Conservation (phyloP, 2,329 filamentous ascomycete genomes). For the Saccharata proteae region DNA sequence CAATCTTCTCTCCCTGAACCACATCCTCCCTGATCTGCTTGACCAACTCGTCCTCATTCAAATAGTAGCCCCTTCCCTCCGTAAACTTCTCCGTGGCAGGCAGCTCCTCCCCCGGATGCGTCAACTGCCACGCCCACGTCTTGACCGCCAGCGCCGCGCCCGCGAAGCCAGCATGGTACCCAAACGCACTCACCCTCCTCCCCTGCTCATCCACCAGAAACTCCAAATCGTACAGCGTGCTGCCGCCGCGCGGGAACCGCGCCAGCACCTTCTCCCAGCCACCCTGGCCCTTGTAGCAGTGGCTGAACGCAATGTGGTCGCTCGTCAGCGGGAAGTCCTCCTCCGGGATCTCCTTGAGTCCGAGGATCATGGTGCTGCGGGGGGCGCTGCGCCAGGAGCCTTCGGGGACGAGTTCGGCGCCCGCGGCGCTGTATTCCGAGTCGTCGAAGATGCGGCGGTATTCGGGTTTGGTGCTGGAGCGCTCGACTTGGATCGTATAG, state of each 20-base stretch:
- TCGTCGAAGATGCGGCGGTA: slow-evolving; percentile 30
- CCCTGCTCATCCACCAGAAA: slow-evolving; percentile 67
- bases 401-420: slow-evolving; percentile 25
- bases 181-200: slow-evolving; percentile 59
- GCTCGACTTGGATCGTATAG: slow-evolving; percentile 28
- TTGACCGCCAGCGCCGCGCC: slow-evolving; percentile 40
- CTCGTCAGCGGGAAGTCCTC: slow-evolving; percentile 26
- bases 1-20: slow-evolving; percentile 52
- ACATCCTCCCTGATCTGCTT: slow-evolving; percentile 61
- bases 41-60: slow-evolving; percentile 63
- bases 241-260: slow-evolving; percentile 64
- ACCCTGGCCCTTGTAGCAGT: slow-evolving; percentile 31
- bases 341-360: slow-evolving; percentile 30
- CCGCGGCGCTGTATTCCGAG: slow-evolving; percentile 25
- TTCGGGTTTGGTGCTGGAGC: slow-evolving; percentile 24
- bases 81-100: slow-evolving; percentile 47
- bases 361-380: slow-evolving; percentile 28
- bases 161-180: slow-evolving; percentile 36
- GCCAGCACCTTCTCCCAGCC: slow-evolving; percentile 66
- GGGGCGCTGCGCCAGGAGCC: slow-evolving; percentile 26
- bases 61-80: slow-evolving; percentile 44
- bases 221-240: slow-evolving; percentile 73
- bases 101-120: slow-evolving; percentile 54
- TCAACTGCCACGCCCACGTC: slow-evolving; percentile 74
- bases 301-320: slow-evolving; percentile 29